Evolutionary conservation across 1,284 basidiomycete genomes (phyloP).

Genomic region (Violaceomyces palustris): DNA sequence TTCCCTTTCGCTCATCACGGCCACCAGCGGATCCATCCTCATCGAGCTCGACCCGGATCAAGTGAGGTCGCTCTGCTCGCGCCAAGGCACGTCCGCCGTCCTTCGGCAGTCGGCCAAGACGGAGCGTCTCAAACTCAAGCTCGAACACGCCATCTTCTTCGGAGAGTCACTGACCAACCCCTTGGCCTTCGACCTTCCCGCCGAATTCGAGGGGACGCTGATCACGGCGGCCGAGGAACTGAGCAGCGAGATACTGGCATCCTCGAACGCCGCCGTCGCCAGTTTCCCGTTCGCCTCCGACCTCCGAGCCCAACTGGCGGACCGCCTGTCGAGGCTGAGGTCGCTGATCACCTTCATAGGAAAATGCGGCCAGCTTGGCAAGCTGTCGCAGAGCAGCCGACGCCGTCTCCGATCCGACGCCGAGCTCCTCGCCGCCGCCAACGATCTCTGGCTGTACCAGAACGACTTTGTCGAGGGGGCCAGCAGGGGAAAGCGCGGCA

Average conservation of each 20-base stretch:
- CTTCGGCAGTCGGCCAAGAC: constrained; percentile 45
- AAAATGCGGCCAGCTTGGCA: constrained; percentile 31
- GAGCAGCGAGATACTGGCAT: constrained; percentile 58
- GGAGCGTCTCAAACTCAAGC: constrained; percentile 67
- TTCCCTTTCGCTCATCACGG: constrained; percentile 43
- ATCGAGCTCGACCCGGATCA: constrained; percentile 29
- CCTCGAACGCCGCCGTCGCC: constrained; percentile 13
- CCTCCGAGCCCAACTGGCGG: constrained; percentile 70
- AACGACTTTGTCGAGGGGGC: constrained; percentile 58
- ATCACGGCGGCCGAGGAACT: constrained; percentile 67
- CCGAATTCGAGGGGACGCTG: constrained; percentile 66
- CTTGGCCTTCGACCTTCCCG: constrained; percentile 73
- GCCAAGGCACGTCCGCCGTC: constrained; percentile 3
- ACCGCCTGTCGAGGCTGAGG: constrained; percentile 69
- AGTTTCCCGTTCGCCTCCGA: constrained; percentile 57
- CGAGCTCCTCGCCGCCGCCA: constrained; percentile 77
- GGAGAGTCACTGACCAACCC: constrained; percentile 72
- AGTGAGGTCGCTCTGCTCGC: constrained; percentile 16
- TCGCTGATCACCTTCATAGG: constrained; percentile 77
- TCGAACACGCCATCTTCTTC: constrained; percentile 83
- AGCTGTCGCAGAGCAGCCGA: constrained; percentile 75
- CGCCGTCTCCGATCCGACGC: constrained; percentile 76
- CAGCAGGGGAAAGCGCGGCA: constrained; percentile 6
- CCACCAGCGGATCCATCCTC: constrained; percentile 37
- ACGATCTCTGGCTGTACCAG: constrained; percentile 77